These are phyloP conservation scores for Yamadazyma pseudoaaseri DNA, from an alignment of 1,139 yeast species.

Conservation along the genomic window DNA sequence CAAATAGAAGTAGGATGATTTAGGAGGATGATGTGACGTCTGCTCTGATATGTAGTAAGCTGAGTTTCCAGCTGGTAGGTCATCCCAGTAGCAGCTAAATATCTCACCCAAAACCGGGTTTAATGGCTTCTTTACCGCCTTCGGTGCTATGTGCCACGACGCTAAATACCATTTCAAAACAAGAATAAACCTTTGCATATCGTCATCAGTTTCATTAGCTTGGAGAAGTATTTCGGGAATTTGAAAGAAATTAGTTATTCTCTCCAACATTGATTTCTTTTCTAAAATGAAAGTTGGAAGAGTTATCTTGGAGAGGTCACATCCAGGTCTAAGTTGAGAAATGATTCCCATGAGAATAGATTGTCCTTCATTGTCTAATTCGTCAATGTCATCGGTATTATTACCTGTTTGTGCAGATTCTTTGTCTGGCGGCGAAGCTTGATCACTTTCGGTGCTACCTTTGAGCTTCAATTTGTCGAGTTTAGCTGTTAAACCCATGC, in stretches of 20 bases:
- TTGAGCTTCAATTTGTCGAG: conserved; percentile 18
- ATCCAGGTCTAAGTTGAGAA: conserved; percentile 88
- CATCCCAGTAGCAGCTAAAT: conserved; percentile 89
- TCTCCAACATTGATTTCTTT: conserved; percentile 92
- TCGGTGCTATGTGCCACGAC: conserved; percentile 98
- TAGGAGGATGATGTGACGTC: conserved; percentile 98
- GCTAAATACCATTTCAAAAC: conserved; percentile 88
- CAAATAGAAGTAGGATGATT: conserved; percentile 87
- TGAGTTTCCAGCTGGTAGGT: conserved; percentile 59
- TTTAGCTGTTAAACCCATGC: conserved; percentile 38
- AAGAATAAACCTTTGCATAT: conserved; percentile 63
- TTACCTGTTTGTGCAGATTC: not conserved
- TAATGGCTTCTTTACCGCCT: conserved; percentile 94
- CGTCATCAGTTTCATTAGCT: conserved; percentile 63
- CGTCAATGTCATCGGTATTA: conserved; percentile 64
- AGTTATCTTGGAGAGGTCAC: conserved; percentile 85
- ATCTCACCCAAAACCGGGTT: conserved; percentile 93
- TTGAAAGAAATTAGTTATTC: conserved; percentile 86
- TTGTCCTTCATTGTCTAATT: conserved; percentile 86
- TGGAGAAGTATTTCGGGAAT: conserved; percentile 73
- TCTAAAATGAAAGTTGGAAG: conserved; percentile 93
- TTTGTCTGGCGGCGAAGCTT: conserved; percentile 5
- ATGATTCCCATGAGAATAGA: conserved; percentile 83
- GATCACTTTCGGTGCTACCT: conserved; percentile 3
- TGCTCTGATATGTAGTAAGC: conserved; percentile 92